Evolutionary conservation across 108 stramenopile species (phyloP).

Genomic region (Nitzschia putrida): DNA sequence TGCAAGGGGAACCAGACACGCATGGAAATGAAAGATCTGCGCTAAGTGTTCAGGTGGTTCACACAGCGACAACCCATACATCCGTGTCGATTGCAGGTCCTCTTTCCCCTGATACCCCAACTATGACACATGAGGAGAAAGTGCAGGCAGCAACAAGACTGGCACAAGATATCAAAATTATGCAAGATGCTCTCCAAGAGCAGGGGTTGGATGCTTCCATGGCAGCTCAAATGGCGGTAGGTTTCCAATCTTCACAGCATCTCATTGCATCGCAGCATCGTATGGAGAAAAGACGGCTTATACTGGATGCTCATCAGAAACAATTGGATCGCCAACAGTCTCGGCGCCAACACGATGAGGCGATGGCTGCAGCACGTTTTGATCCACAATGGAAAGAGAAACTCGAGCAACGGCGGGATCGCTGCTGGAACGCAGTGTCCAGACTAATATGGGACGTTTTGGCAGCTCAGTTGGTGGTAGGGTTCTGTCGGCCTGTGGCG

Average conservation of each 20-base stretch:
- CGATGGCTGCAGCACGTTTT: not conserved
- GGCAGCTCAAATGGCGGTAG: constrained; percentile 25
- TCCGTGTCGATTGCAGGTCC: not conserved
- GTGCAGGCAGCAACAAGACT: constrained; percentile 4
- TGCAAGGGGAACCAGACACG: not conserved
- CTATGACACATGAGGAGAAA: not conserved
- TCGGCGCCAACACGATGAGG: constrained; percentile 15
- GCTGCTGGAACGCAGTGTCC: constrained; percentile 24
- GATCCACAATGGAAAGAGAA: constrained; percentile 40
- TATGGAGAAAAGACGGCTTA: not conserved
- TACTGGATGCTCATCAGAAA: constrained; percentile 18
- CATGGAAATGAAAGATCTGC: not conserved
- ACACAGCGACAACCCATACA: not conserved
- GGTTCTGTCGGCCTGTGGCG: not conserved
- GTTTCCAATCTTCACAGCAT: constrained; percentile 25
- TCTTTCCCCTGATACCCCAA: not conserved
- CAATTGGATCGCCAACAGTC: constrained; percentile 11
- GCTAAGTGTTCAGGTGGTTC: not conserved
- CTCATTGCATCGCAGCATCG: constrained; percentile 8
- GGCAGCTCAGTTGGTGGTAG: not conserved
- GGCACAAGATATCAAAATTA: constrained; percentile 16
- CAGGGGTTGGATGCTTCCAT: constrained; percentile 23
- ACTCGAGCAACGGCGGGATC: constrained; percentile 11
- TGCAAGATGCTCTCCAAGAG: constrained; percentile 22
- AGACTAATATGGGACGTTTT: constrained; percentile 12